Percentiles rank a stretch among this genome's conserved stretches.
phyloP scores from a whole-genome alignment of 805 yeast species.

The Spathaspora hagerdaliae region DNA sequence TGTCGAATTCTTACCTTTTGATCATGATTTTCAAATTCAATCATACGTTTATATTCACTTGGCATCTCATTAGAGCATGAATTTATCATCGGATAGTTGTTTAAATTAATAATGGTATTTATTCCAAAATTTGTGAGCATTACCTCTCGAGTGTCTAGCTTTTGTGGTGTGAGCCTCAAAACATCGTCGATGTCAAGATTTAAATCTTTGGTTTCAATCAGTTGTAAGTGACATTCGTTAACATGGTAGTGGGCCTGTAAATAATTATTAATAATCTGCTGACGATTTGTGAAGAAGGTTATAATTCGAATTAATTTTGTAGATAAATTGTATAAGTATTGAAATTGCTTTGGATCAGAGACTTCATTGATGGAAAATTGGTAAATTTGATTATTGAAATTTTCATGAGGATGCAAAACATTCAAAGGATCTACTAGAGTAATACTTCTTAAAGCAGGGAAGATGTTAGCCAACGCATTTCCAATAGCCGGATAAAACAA shows the following conservation, averaged over 20 bases:
- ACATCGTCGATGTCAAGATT: conserved; percentile 11
- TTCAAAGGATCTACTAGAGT: conserved; percentile 31
- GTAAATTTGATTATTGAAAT: conserved; percentile 20
- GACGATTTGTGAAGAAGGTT: conserved; percentile 30
- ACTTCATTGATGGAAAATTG: conserved; percentile 12
- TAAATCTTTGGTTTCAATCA: conserved; percentile 5
- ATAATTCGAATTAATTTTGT: conserved; percentile 27
- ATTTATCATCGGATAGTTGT: conserved; percentile 17
- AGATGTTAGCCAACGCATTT: conserved; percentile 26
- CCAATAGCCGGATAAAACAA: conserved; percentile 34
- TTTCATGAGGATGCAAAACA: conserved; percentile 27
- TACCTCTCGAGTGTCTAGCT: conserved; percentile 14
- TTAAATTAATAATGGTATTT: conserved; percentile 9
- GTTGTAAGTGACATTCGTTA: conserved; percentile 10
- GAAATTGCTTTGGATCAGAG: conserved; percentile 13
- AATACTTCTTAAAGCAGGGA: conserved; percentile 32
- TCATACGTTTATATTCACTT: background rate
- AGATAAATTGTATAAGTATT: conserved; percentile 18
- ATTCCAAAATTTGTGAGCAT: conserved; percentile 13
- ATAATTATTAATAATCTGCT: conserved; percentile 14
- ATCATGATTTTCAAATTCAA: conserved; percentile 8
- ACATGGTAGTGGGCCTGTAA: conserved; percentile 15
- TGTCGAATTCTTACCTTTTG: conserved; percentile 6
- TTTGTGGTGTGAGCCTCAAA: conserved; percentile 12
- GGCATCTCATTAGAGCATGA: conserved; percentile 2